Base-by-base conservation (phyloP, 768 basidiomycete genomes). In the Boletus rubropictus region DNA sequence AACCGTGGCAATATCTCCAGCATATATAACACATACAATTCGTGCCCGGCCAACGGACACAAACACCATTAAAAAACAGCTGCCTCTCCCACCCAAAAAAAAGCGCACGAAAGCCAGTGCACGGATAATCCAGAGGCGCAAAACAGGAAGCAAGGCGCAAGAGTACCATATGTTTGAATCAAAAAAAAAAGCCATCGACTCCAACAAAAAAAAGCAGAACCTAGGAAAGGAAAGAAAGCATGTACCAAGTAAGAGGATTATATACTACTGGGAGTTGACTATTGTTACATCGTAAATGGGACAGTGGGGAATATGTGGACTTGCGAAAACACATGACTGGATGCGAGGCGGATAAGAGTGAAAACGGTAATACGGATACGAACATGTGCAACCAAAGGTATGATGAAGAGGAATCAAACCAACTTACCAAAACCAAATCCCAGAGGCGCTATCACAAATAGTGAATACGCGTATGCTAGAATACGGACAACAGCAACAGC, bases 231-330 rank as follows among this genome's bases (percentile, higher is more conserved):
- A 14, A 29, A 31, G 18, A 38, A 33, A 39, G 10, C 36, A 42
- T 46, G 44, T 56, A 52, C 43, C 39, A 32, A 60, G 57, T 58
- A 59, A 18, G 32, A 46, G 31, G 50, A 59, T 43, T 62, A 63
- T 61, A 63, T 60, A 62, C 60, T 63, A 65, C 33, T 34, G 48
- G 44, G 61, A 28, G 24, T 53, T 39, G 44, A 65, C 65, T 65
- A 67, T 25, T 57, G 44, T 55, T 65, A 65, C 64, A 65, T 44
- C 54, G 59, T 67, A 67, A 61, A 53, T 67, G 56, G 52, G 52
- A 65, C 59, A 63, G 50, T 25, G 53, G 49, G 32, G 42, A 48
- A 54, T 63, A 63, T 50, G 58, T 61, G 51, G 47, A 49, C 42
- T 51, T 62, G 32, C 50, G 40, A 51, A 48, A 49, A 62, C 52